Evolutionary conservation across 2,329 filamentous ascomycete species (phyloP), one percentile per base, ranked within the genome.

Genomic region (Fusarium tupiense): DNA sequence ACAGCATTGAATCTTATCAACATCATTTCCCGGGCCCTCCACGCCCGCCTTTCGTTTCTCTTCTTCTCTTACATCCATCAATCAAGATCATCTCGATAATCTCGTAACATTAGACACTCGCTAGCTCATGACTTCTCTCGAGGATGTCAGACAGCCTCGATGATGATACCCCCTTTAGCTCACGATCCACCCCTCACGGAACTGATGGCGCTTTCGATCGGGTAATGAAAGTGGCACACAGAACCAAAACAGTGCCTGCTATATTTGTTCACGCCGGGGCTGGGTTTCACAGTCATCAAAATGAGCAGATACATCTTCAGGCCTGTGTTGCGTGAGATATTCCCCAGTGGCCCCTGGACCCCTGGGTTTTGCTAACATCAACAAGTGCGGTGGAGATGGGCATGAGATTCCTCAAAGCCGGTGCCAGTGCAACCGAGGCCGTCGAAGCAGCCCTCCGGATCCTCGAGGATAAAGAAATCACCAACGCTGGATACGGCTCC

Each of bases 221-320:
- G 40, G 79, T 82, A 64, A 74, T 82, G 53, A 84, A 82, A 49
- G 77, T 81, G 29, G 78, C 74, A 11, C 82, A 83, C 22, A 81
- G 75, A 61, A 72, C 78, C 41, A 83, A 82, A 59, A 79, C 75
- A 49, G 71, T 91, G 16, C 91, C 91, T 65, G 95, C 94, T 67
- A 96, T 99, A 60, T 98, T 98, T 82, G 92, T 99, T 50, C 96
- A 99, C 83, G 96, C 96, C 43, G 96, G 96, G 40, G 96, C 96
- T 22, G 96, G 96, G 8, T 99, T 94, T 78, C 96, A 99, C 82
- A 98, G 95, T 80, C 86, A 90, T 31, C 90, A 93, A 69, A 98
- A 98, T 80, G 95, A 99, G 81, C 86, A 88, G 64, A 87, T 93
- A 43, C 96, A 99, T 80, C 88, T 99, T 16, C 88, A 92, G 78